These are phyloP conservation scores for Phanerochaete sordida DNA, from an alignment of 768 basidiomycete species.

Conservation along the genomic window DNA sequence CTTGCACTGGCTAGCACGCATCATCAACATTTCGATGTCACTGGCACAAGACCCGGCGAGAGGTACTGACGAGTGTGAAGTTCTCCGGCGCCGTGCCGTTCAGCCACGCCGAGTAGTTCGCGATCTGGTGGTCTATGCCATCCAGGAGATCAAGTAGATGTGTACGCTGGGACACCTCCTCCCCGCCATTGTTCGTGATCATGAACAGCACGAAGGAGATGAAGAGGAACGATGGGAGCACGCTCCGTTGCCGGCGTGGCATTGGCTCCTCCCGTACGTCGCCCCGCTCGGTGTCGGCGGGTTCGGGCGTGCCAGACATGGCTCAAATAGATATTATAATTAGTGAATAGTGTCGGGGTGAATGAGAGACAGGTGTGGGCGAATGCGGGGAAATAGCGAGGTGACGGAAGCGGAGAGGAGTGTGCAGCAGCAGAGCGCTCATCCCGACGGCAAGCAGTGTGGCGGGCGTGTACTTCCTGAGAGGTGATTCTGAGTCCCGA, in stretches of 20 bases:
- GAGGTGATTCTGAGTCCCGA: neutral
- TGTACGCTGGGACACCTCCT: constrained; percentile 59
- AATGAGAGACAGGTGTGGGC: neutral
- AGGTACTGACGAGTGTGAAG: constrained; percentile 54
- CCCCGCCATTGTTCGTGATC: constrained; percentile 71
- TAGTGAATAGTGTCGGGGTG: neutral
- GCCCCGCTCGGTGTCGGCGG: constrained; percentile 17
- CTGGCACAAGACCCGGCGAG: neutral
- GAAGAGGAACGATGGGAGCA: constrained; percentile 71
- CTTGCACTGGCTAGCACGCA: constrained; percentile 42
- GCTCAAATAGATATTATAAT: neutral
- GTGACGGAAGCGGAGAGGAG: neutral
- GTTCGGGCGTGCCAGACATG: constrained; percentile 8
- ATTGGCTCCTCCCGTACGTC: neutral
- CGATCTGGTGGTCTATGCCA: constrained; percentile 53
- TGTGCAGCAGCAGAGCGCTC: neutral
- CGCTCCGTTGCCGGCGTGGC: constrained; percentile 45
- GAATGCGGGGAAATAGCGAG: neutral
- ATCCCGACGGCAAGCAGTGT: neutral
- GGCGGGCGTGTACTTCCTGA: neutral
- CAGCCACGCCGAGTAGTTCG: constrained; percentile 77
- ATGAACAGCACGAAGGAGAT: constrained; percentile 72
- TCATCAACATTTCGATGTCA: constrained; percentile 3
- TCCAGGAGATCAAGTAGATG: constrained; percentile 66
- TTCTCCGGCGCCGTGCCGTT: constrained; percentile 57